Base-by-base conservation (phyloP, 108 stramenopile genomes). In the Pseudonitzschia multiseries region DNA sequence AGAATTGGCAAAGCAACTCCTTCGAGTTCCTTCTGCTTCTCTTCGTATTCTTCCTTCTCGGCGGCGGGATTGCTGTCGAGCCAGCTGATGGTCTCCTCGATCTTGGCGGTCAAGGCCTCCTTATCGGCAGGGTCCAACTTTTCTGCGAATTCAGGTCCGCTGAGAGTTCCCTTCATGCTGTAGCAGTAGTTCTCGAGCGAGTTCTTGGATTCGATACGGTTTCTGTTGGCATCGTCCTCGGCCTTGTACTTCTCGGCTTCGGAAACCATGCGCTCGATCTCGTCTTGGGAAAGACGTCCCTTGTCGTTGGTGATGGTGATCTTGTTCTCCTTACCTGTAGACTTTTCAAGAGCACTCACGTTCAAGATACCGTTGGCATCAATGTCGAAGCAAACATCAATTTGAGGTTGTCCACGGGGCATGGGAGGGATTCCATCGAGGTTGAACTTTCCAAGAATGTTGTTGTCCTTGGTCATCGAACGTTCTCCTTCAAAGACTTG, bases 301-400 rank as follows among this genome's bases (percentile, higher is more conserved):
- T 99, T 99, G 83, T 99, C 98, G 89, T 99, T 99, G 81, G 96
- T 99, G 86, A 99, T 99, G 84, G 98, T 99, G 81, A 99, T 99
- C 93, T 99, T 98, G 82, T 99, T 85, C 80, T 97, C 98, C 93
- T 99, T 99, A 67, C 98, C 98, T 50, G 98, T 99, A 41, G 95
- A 96, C 91, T 99, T 99, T 84, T 99, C 98, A 33, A 98, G 80
- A 42, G 98, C 98, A 50, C 89, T 91, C 10, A 99, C 98, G 50
- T 88, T 85, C 69, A 88, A 69, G 75, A 89, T 89, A 82, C 88
- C 88, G 60, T 89, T 93, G 76, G 97, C 99, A 83, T 98, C 99
- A 73, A 99, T 96, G 78, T 98, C 99, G 79, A 98, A 99, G 84
- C 94, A 95, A 29, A 99, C 98, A 79, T 85, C 99, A 75, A 99